Conservation (phyloP, 116 monocot species). For the Zostera marina region DNA sequence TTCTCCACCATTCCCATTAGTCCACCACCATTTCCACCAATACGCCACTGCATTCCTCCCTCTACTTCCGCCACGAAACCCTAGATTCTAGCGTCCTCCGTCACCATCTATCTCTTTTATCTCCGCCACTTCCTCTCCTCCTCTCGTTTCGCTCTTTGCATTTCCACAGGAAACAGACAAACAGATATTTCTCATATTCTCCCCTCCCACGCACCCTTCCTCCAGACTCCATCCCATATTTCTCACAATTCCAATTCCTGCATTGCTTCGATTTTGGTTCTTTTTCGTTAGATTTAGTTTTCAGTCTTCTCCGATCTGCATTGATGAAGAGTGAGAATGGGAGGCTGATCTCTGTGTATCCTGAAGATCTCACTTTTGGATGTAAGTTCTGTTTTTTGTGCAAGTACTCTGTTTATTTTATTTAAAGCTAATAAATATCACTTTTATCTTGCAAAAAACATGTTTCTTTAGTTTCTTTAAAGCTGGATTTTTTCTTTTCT, state of each 20-base stretch:
- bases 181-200: background rate
- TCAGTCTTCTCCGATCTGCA: background rate
- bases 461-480: background rate
- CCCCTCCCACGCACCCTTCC: background rate
- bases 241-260: too few species aligned
- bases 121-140: background rate
- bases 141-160: background rate
- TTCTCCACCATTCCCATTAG: too few species aligned
- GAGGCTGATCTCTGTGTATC: slow-evolving; percentile 58
- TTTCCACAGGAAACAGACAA: background rate
- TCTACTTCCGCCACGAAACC: background rate
- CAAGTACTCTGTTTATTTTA: too few species aligned
- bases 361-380: slow-evolving; percentile 73
- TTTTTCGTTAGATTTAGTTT: background rate
- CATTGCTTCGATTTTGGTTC: background rate
- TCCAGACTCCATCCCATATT: too few species aligned
- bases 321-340: slow-evolving; percentile 30
- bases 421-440: background rate
- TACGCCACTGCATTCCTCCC: background rate
- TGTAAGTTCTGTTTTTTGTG: slow-evolving; percentile 25
- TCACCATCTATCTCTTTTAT: background rate
- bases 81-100: background rate
- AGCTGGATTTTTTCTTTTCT: background rate
- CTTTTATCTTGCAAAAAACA: too few species aligned
- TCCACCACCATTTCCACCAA: background rate